Evolutionary conservation across 2,329 filamentous ascomycete genomes (phyloP).

Genomic region (Chaetomiaceae sp.): DNA sequence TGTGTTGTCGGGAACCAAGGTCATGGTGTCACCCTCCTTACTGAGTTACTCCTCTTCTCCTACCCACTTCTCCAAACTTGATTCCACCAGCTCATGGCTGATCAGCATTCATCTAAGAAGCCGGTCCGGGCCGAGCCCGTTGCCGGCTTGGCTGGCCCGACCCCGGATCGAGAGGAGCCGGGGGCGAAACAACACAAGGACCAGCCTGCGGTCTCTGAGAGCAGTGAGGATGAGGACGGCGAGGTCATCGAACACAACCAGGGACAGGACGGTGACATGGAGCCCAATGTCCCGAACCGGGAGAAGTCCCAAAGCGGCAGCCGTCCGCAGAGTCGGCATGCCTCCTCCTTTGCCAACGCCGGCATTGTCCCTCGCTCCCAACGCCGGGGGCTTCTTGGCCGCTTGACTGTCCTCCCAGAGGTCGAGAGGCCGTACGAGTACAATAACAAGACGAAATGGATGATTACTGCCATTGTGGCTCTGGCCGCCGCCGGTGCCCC

Average conservation of each 20-base stretch:
- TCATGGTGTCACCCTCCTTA: no score
- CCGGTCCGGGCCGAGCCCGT: conserved; percentile 1
- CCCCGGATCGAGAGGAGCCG: neutral
- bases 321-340: conserved; percentile 28
- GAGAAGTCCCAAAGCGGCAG: neutral
- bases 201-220: conserved; percentile 1
- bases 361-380: conserved; percentile 39
- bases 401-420: conserved; percentile 70
- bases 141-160: conserved; percentile 6
- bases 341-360: conserved; percentile 39
- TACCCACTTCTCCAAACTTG: neutral
- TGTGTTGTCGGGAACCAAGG: neutral
- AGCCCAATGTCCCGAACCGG: neutral
- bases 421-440: conserved; percentile 74
- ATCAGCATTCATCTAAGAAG: conserved; percentile 1
- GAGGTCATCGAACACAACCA: no score
- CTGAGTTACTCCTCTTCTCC: neutral
- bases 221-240: no score
- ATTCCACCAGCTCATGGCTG: conserved; percentile 11
- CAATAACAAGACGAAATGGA: conserved; percentile 72
- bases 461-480: conserved; percentile 72
- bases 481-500: conserved; percentile 73
- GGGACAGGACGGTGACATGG: neutral
- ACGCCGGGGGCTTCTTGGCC: conserved; percentile 68
- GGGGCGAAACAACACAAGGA: neutral